Evolutionary conservation across 768 basidiomycete species (phyloP), one percentile per base, ranked within the genome.

Genomic region (Agrocybe praecox): DNA sequence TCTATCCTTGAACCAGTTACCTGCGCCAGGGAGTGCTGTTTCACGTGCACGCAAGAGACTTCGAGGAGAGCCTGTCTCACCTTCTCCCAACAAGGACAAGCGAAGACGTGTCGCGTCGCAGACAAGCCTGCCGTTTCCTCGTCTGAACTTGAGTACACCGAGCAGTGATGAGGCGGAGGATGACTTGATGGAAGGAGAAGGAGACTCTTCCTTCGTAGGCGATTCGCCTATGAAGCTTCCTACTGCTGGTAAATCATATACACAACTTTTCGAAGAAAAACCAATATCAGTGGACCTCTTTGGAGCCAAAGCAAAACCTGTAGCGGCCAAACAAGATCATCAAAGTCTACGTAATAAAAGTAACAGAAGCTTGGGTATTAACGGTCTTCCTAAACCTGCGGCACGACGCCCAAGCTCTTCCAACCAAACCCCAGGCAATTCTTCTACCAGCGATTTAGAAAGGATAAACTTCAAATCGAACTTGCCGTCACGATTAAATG

Each of bases 41-140:
- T 80, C 80, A 22, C 81, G 89, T 32, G 91, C 91, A 19, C 83
- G 90, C 34, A 93, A 93, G 68, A 86, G 91, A 53, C 78, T 93
- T 17, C 84, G 91, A 29, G 91, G 91, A 23, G 91, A 93, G 65
- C 86, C 86, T 0, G 90, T 93, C 2, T 92, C 91, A 0, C 91
- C 91, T 3, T 90, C 91, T 17, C 91, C 91, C 3, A 83, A 80
- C 66, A 92, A 91, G 68, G 84, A 84, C 65, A 92, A 92, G 69
- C 82, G 87, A 56, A 80, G 80, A 66, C 88, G 88, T 42, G 67
- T 84, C 50, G 67, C 69, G 34, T 75, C 81, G 6, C 78, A 79
- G 18, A 68, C 70, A 9, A 62, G 63, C 29, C 68, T 79, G 42
- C 68, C 77, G 17, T 75, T 81, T 58, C 63, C 77, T 42, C 70